Evolutionary conservation across 129 eudicot genomes (phyloP).

Genomic region (Flaveria bidentis): DNA sequence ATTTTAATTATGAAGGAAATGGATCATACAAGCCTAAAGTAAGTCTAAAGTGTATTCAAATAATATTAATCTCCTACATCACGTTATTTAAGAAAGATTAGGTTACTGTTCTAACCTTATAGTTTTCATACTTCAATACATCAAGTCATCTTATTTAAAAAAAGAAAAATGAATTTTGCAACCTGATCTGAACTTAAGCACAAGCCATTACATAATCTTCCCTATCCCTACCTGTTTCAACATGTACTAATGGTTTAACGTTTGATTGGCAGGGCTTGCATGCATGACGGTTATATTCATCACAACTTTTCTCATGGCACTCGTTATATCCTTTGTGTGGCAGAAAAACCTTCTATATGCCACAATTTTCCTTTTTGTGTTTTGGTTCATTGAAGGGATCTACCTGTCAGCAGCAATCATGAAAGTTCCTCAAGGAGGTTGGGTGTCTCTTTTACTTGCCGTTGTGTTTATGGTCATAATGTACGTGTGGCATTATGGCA

Average conservation of each 20-base stretch:
- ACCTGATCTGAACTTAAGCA: background rate
- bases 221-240: background rate
- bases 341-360: conserved; percentile 53
- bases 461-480: conserved; percentile 59
- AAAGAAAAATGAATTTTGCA: background rate
- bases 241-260: background rate
- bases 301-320: conserved; percentile 84
- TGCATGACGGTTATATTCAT: conserved; percentile 83
- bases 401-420: conserved; percentile 66
- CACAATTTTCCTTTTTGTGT: conserved; percentile 51
- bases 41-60: background rate
- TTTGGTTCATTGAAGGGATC: conserved; percentile 66
- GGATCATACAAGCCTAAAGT: background rate
- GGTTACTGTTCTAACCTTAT: background rate
- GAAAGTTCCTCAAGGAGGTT: conserved; percentile 94
- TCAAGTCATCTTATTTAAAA: background rate
- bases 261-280: conserved; percentile 71
- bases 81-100: background rate
- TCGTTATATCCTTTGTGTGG: conserved; percentile 74
- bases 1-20: background rate
- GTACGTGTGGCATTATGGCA: conserved; percentile 93
- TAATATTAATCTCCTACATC: background rate
- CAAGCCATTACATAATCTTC: background rate
- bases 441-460: conserved; percentile 80
- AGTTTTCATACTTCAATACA: background rate